Percentiles rank a stretch among this genome's conserved stretches.
Evolutionary conservation across 2,329 filamentous ascomycete species (phyloP).

Genomic region (Xylariomycetidae sp.): DNA sequence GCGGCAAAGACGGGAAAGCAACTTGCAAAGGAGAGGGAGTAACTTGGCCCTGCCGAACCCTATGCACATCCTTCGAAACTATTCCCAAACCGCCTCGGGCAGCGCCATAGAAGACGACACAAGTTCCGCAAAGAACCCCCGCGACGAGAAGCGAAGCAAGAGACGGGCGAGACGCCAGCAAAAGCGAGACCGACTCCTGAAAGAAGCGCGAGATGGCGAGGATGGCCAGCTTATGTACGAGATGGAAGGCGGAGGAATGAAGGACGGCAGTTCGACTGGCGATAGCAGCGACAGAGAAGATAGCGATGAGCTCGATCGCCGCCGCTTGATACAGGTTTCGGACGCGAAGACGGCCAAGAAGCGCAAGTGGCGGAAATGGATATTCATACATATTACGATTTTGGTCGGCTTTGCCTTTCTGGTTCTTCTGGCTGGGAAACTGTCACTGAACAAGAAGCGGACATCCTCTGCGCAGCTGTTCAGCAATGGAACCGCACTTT

Average conservation of each 20-base stretch:
- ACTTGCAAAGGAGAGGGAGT: constrained; percentile 36
- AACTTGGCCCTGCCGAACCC: constrained; percentile 48
- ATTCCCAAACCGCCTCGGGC: constrained; percentile 27
- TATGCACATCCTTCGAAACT: constrained; percentile 36
- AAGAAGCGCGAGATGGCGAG: constrained; percentile 57
- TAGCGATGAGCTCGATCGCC: constrained; percentile 54
- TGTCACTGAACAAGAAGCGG: constrained; percentile 44
- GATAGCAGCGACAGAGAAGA: constrained; percentile 58
- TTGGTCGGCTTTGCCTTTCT: constrained; percentile 52
- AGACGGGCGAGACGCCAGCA: constrained; percentile 47
- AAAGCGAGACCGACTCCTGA: constrained; percentile 49
- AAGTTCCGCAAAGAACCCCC: constrained; percentile 45
- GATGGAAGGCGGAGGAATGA: constrained; percentile 70
- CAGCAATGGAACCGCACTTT: constrained; percentile 83
- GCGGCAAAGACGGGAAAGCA: constrained; percentile 41
- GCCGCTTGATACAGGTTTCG: constrained; percentile 43
- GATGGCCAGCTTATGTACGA: constrained; percentile 73
- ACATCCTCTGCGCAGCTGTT: constrained; percentile 31
- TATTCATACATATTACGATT: constrained; percentile 48
- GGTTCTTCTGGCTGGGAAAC: constrained; percentile 53
- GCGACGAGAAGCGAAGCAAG: constrained; percentile 44
- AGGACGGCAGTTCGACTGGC: constrained; percentile 60
- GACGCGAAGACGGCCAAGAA: constrained; percentile 44
- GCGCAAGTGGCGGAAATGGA: constrained; percentile 49
- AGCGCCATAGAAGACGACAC: constrained; percentile 37